These are phyloP conservation scores for Myrmaecium sp. DNA, from an alignment of 2,329 filamentous ascomycete species.

Conservation along the genomic window DNA sequence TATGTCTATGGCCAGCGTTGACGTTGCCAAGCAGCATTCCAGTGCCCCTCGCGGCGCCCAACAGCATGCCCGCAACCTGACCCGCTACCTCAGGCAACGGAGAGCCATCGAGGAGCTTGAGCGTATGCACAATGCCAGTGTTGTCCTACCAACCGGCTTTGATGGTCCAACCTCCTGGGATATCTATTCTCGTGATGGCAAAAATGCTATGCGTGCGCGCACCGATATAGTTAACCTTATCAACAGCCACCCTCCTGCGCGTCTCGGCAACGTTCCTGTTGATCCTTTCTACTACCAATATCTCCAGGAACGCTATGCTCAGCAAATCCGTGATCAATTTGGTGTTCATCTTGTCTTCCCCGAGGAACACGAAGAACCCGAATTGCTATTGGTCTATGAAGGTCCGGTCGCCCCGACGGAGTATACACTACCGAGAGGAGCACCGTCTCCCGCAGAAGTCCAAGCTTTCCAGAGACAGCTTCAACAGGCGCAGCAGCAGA, in stretches of 20 bases:
- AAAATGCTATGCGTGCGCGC: constrained; percentile 62
- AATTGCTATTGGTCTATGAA: constrained; percentile 60
- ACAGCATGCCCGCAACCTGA: constrained; percentile 72
- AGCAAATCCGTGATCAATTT: constrained; percentile 47
- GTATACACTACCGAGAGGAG: constrained; percentile 38
- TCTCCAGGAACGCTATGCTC: constrained; percentile 46
- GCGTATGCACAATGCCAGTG: constrained; percentile 64
- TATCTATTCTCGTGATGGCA: constrained; percentile 64
- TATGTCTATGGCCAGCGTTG: constrained; percentile 72
- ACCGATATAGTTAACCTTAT: constrained; percentile 60
- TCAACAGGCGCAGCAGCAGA: constrained; percentile 39
- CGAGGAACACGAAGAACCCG: constrained; percentile 37
- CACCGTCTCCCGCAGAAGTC: constrained; percentile 37
- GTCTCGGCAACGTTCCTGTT: constrained; percentile 49
- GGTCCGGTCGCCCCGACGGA: constrained; percentile 37
- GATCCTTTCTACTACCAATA: constrained; percentile 69
- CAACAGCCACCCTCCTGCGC: constrained; percentile 54
- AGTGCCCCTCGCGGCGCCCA: constrained; percentile 56
- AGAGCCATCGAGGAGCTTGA: constrained; percentile 72
- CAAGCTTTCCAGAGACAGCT: constrained; percentile 40
- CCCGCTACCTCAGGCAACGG: constrained; percentile 71
- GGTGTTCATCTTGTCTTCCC: constrained; percentile 62
- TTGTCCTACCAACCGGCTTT: constrained; percentile 57
- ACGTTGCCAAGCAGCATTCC: constrained; percentile 64
- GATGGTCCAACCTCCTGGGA: constrained; percentile 68